These are phyloP conservation scores for Chlamydomonas asymmetrica DNA, from an alignment of 139 green algal genomes.

Conservation along the genomic window DNA sequence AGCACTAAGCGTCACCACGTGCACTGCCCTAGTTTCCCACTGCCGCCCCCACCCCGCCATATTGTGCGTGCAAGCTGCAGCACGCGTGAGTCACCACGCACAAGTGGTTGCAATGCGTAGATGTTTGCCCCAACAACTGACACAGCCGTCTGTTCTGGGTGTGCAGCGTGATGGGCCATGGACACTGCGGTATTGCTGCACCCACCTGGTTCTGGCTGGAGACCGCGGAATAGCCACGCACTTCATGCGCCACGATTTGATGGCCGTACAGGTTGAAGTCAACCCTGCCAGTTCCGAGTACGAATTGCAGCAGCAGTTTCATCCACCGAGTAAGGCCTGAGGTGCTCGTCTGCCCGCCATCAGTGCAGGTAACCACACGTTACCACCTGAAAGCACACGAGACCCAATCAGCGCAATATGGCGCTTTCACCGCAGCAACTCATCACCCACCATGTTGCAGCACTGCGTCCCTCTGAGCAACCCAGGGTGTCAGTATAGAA, in stretches of 20 bases:
- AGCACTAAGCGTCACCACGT: neutral
- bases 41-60: neutral
- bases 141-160: neutral
- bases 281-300: no score
- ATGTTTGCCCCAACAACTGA: neutral
- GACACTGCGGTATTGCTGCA: neutral
- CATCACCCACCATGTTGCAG: constrained; percentile 60
- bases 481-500: constrained; percentile 78
- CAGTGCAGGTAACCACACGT: no score
- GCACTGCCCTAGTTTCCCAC: neutral
- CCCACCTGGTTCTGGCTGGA: constrained; percentile 34
- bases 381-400: no score
- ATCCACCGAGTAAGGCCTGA: no score
- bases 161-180: neutral
- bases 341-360: no score
- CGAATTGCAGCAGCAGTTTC: no score
- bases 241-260: constrained; percentile 76
- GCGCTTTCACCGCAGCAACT: no score
- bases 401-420: no score
- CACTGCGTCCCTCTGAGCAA: constrained; percentile 64
- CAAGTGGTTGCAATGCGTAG: neutral
- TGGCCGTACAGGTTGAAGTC: constrained; percentile 84
- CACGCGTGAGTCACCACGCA: neutral
- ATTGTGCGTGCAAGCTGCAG: neutral
- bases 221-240: constrained; percentile 65